phyloP scores from a whole-genome alignment of 768 basidiomycete genomes.

The Lactifluus echinatus region DNA sequence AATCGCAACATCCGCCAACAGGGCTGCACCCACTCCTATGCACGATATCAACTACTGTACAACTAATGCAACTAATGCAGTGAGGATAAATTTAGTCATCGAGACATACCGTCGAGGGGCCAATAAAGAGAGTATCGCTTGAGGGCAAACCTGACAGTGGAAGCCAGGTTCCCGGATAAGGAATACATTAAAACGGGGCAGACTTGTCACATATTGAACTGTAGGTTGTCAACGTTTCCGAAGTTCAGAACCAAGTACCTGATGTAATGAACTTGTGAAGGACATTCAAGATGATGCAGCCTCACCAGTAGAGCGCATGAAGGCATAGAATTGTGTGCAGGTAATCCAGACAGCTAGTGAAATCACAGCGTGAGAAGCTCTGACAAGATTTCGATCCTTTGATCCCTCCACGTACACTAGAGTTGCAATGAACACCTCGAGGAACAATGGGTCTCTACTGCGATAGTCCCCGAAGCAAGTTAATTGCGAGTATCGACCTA shows the following conservation, averaged over 20 bases:
- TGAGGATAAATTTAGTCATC: background rate
- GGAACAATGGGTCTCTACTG: background rate
- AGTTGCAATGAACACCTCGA: background rate
- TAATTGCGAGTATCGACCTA: background rate
- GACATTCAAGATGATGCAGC: background rate
- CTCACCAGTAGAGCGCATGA: slow-evolving; percentile 39
- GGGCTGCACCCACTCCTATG: slow-evolving; percentile 36
- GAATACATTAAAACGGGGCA: slow-evolving; percentile 14
- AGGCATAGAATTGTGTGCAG: slow-evolving; percentile 38
- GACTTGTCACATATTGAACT: slow-evolving; percentile 38
- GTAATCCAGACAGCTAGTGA: slow-evolving; percentile 34
- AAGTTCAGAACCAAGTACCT: slow-evolving; percentile 44
- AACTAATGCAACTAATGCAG: background rate
- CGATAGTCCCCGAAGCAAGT: background rate
- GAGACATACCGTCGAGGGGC: slow-evolving; percentile 28
- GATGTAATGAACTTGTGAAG: background rate
- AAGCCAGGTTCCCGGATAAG: background rate
- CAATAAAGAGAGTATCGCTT: slow-evolving; percentile 31
- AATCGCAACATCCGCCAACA: slow-evolving; percentile 41
- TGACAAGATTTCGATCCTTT: too few relatives aligned
- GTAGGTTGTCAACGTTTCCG: slow-evolving; percentile 31
- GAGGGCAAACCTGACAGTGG: slow-evolving; percentile 19
- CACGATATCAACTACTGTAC: slow-evolving; percentile 39
- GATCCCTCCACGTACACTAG: slow-evolving; percentile 2
- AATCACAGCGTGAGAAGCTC: background rate